A percentile compares a stretch with the other conserved stretches of the same genome.
Evolutionary conservation across 305 asterid species (phyloP).

Genomic region (Petunia hybrid): DNA sequence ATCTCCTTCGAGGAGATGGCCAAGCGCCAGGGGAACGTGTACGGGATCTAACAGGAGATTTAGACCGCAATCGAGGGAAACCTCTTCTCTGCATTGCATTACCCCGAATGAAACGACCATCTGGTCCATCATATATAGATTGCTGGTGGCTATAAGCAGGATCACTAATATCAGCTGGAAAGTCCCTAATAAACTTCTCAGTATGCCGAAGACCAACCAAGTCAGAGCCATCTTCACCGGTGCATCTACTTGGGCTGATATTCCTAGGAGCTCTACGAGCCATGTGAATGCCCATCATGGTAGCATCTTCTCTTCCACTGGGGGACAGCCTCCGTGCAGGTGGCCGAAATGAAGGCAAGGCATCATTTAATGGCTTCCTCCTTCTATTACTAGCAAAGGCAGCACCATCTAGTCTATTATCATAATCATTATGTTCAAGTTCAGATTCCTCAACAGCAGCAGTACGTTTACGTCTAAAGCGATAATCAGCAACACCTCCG

Average conservation of each 20-base stretch:
- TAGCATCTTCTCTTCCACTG: constrained; percentile 58
- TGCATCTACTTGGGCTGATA: constrained; percentile 58
- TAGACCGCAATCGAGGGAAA: constrained; percentile 61
- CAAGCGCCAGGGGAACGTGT: constrained; percentile 78
- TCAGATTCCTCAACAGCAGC: constrained; percentile 53
- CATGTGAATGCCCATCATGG: constrained; percentile 52
- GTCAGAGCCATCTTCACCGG: constrained; percentile 51
- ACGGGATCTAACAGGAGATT: constrained; percentile 73
- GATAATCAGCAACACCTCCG: constrained; percentile 56
- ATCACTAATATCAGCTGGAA: constrained; percentile 59
- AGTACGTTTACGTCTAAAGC: constrained; percentile 57
- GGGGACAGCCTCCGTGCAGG: constrained; percentile 68
- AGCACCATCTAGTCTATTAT: constrained; percentile 50
- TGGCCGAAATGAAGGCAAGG: constrained; percentile 53
- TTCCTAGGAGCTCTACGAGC: constrained; percentile 58
- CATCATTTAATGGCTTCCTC: constrained; percentile 60
- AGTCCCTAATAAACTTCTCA: constrained; percentile 60
- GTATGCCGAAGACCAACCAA: constrained; percentile 49
- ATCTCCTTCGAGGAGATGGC: constrained; percentile 78
- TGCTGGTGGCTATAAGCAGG: constrained; percentile 56
- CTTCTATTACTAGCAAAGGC: constrained; percentile 45
- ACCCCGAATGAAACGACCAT: constrained; percentile 59
- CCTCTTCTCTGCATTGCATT: constrained; percentile 70
- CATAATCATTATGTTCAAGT: constrained; percentile 58
- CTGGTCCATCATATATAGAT: constrained; percentile 52